A percentile compares a stretch with the other conserved stretches of the same genome.
Evolutionary conservation across 352 stramenopile genomes (phyloP).

Genomic region (Peronospora destructor): DNA sequence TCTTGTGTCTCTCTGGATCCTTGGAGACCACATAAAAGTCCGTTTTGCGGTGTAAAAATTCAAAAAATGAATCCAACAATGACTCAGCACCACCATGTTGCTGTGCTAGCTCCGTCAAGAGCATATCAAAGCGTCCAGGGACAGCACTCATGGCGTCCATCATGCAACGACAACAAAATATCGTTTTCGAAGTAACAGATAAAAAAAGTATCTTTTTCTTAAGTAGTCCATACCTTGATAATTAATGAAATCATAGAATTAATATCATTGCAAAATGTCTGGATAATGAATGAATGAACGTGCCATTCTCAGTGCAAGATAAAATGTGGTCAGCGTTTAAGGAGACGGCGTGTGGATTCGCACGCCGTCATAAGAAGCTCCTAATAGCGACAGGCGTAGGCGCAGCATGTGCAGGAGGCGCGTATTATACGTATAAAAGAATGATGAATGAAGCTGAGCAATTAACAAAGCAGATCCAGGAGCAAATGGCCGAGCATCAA

Average conservation of each 20-base stretch:
- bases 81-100: constrained; percentile 92
- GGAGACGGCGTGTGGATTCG: constrained; percentile 50
- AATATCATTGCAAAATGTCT: too few species aligned
- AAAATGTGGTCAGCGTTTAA: constrained; percentile 67
- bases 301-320: background rate
- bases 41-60: constrained; percentile 95
- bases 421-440: constrained; percentile 61
- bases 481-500: constrained; percentile 71
- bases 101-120: constrained; percentile 93
- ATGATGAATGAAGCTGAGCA: constrained; percentile 61
- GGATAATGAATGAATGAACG: too few species aligned
- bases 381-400: constrained; percentile 46
- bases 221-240: constrained; percentile 1
- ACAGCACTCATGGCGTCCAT: constrained; percentile 26
- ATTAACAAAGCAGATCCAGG: constrained; percentile 61
- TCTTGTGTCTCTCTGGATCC: constrained; percentile 38
- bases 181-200: too few species aligned
- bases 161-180: background rate
- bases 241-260: constrained; percentile 9
- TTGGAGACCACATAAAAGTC: constrained; percentile 91
- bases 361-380: constrained; percentile 57
- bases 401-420: constrained; percentile 43
- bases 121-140: constrained; percentile 43
- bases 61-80: constrained; percentile 95
- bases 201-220: background rate